Evolutionary conservation across 1,284 basidiomycete species (phyloP), one percentile per base, ranked within the genome.

Genomic region (Bjerkandera adusta): DNA sequence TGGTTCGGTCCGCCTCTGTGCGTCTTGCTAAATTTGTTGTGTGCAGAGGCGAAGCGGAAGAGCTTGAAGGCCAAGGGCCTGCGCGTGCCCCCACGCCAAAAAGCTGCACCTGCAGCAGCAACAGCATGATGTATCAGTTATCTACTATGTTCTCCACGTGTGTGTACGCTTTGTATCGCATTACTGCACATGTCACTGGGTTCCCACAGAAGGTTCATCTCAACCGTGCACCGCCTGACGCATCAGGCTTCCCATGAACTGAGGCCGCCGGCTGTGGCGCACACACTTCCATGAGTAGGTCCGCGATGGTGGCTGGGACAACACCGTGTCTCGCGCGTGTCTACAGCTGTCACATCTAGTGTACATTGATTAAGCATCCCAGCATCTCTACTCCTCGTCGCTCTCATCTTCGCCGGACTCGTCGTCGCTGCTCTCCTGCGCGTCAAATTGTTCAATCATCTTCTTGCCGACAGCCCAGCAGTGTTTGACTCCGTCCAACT

Each of bases 401-500:
- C 41, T 46, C 3, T 65, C 65, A 25, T 52, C 45, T 15, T 51
- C 50, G 3, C 43, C 47, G 34, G 25, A 34, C 27, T 50, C 52
- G 16, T 79, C 77, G 3, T 76, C 74, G 22, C 79, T 79, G 43
- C 76, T 83, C 29, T 81, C 84, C 56, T 91, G 87, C 38, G 83
- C 84, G 51, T 85, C 76, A 44, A 90, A 88, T 57, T 89, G 83
- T 57, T 83, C 74, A 40, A 90, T 83, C 81, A 91, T 83, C 50
- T 75, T 76, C 21, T 72, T 68, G 3, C 85, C 87, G n/a, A 89
- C 73, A 8, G 63, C 65, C 86, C 87, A 87, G 59, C 81, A 85
- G 60, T 78, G 83, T 59, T 74, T 72, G 47, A 85, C 62, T 53
- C 81, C 81, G 32, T 84, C 83, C 21, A 62, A 60, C 26, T 71